Conservation (phyloP, 768 basidiomycete genomes). For the Filobasidium floriforme region DNA sequence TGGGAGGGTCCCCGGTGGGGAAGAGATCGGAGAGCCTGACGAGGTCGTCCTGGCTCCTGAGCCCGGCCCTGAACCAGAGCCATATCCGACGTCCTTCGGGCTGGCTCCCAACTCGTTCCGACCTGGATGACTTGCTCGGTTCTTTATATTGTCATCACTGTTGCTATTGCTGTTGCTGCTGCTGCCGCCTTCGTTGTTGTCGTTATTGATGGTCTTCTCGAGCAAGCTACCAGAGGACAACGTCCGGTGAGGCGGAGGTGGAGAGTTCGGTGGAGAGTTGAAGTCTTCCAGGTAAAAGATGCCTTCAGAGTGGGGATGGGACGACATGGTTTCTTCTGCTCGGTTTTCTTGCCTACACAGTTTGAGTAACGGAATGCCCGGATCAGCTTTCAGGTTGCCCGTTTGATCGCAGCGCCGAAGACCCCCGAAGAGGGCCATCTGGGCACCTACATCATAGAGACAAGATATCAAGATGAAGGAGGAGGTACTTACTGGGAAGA, state of each 20-base stretch:
- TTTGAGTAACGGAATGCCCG: too few relatives aligned
- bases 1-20: too few relatives aligned
- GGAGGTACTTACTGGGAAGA: too few relatives aligned
- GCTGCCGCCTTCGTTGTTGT: neutral
- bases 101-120: neutral
- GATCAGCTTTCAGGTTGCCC: too few relatives aligned
- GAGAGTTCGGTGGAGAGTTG: constrained; percentile 8
- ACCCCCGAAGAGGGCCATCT: too few relatives aligned
- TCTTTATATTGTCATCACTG: constrained; percentile 9
- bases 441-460: too few relatives aligned
- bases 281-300: constrained; percentile 19
- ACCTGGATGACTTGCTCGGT: neutral
- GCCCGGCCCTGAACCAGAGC: too few relatives aligned
- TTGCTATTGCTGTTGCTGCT: constrained; percentile 2
- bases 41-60: too few relatives aligned
- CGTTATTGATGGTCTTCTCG: neutral
- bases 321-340: neutral
- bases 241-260: constrained; percentile 2
- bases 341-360: too few relatives aligned
- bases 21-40: too few relatives aligned
- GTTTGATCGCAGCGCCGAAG: too few relatives aligned
- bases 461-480: too few relatives aligned
- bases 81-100: neutral
- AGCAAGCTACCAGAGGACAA: neutral
- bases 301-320: constrained; percentile 10